These are phyloP conservation scores for Arthrobotrys iridis DNA, from an alignment of 2,329 filamentous ascomycete species.

Conservation along the genomic window DNA sequence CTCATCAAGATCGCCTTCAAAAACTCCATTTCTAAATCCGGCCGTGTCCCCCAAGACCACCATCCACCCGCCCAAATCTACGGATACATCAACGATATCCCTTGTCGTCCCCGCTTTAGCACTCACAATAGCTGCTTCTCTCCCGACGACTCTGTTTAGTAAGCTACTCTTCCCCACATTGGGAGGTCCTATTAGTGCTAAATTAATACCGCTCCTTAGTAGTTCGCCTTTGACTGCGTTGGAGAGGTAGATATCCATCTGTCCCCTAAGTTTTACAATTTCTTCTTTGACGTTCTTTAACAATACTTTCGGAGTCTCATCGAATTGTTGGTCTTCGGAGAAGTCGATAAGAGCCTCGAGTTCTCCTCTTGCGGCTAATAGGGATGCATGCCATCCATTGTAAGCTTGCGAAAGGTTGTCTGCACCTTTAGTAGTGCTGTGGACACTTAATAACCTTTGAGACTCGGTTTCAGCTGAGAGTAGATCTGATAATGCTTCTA, in stretches of 20 bases:
- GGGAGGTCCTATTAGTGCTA: slow-evolving; percentile 87
- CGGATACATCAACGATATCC: slow-evolving; percentile 89
- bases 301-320: slow-evolving; percentile 80
- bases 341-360: slow-evolving; percentile 97
- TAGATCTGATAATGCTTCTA: slow-evolving; percentile 72
- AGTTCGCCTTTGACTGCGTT: slow-evolving; percentile 86
- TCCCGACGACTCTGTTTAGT: slow-evolving; percentile 86
- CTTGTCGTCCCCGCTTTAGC: slow-evolving; percentile 91
- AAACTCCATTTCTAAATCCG: slow-evolving; percentile 71
- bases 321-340: slow-evolving; percentile 95
- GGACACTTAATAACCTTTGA: slow-evolving; percentile 79
- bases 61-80: slow-evolving; percentile 89
- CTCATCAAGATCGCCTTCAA: slow-evolving; percentile 68
- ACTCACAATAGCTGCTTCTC: slow-evolving; percentile 95
- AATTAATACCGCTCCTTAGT: slow-evolving; percentile 81
- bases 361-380: slow-evolving; percentile 86
- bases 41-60: slow-evolving; percentile 97
- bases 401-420: slow-evolving; percentile 78
- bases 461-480: slow-evolving; percentile 84
- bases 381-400: slow-evolving; percentile 78
- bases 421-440: slow-evolving; percentile 70
- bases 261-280: slow-evolving; percentile 69
- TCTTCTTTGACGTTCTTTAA: slow-evolving; percentile 75
- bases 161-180: slow-evolving; percentile 96
- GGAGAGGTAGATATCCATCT: slow-evolving; percentile 75